phyloP scores from a whole-genome alignment of 352 stramenopile genomes.

The Globisporangium splendens region DNA sequence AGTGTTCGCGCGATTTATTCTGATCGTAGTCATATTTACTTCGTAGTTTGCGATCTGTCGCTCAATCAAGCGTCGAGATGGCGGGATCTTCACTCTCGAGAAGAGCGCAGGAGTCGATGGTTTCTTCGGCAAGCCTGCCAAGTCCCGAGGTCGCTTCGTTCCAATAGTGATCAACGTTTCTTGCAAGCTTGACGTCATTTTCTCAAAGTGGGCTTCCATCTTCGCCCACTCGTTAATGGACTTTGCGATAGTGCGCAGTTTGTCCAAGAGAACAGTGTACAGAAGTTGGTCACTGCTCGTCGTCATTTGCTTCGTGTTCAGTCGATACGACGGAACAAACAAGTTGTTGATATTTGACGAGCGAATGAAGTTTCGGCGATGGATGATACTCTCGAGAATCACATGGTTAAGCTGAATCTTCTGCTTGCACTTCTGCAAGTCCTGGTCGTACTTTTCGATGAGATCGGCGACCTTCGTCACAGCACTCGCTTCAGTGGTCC shows the following conservation, averaged over 20 bases:
- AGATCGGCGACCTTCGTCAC: conserved; percentile 47
- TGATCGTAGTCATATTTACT: conserved; percentile 48
- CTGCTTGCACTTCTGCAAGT: conserved; percentile 48
- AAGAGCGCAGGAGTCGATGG: conserved; percentile 42
- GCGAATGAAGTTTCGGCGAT: conserved; percentile 63
- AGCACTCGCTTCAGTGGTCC: conserved; percentile 32
- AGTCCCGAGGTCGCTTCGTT: conserved; percentile 33
- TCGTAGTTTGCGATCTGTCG: conserved; percentile 70
- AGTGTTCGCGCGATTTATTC: conserved; percentile 40
- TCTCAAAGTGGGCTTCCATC: conserved; percentile 69
- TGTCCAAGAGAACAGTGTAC: conserved; percentile 69
- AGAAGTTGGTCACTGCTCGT: conserved; percentile 68
- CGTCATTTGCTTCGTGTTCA: conserved; percentile 64
- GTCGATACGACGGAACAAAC: conserved; percentile 68
- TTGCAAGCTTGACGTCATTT: conserved; percentile 50
- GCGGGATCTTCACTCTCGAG: conserved; percentile 54
- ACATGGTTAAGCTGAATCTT: conserved; percentile 53
- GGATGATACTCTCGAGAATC: conserved; percentile 60
- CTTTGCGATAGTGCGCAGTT: conserved; percentile 48
- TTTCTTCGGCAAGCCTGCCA: conserved; percentile 18
- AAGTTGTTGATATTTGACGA: conserved; percentile 54
- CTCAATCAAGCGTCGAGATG: conserved; percentile 60
- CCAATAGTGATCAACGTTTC: conserved; percentile 48
- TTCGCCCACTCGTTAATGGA: conserved; percentile 73
- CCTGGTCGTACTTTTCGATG: conserved; percentile 51